Base-by-base conservation (phyloP, 768 basidiomycete genomes). In the Tylopilus sp. region DNA sequence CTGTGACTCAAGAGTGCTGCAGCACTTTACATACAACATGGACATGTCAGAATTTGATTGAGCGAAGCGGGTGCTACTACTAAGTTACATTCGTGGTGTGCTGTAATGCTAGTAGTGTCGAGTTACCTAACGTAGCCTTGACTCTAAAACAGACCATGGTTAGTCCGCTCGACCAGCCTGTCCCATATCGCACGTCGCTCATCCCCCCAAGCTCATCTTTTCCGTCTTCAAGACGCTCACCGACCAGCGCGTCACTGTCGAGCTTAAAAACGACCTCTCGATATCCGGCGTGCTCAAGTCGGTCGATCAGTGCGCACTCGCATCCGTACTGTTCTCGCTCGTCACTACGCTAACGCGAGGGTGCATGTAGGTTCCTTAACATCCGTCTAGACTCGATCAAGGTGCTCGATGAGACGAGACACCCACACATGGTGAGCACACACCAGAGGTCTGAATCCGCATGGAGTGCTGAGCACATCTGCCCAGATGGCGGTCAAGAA, bases 151-250 rank as follows among this genome's bases (percentile, higher is more conserved):
- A n/a, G n/a, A 47, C 52, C 50, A 68, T 68, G 69, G 67, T 68
- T 47, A 26, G 67, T 57, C 9, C 30, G 40, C 40, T 28, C 22
- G 7, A 15, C 38, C 39, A 26, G 44, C 31, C 20, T 9, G 13
- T 15, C 17, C 5, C 23, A 21, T 21, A 18, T 44, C 6, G 43
- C 36, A 35, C 1, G 31, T 46, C 10, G 30, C 50, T 57, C 61
- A 66, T 52, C 23, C 15, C 36, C 38, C 25, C 25, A 59, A 69
- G 93, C 86, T 95, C 61, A 95, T 92, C 58, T 93, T 91, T 75
- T 98, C 95, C 40, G 95, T 98, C 23, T 98, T 99, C 85, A 98
- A 98, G 74, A 98, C 97, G 9, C 83, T 99, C 28, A 98, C 95
- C 10, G 94, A 98, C 72, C 95, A 98, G 66, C 83, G 86, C 64